A percentile compares a stretch with the other conserved stretches of the same genome.
Evolutionary conservation across 176 grass and related monocot genomes (phyloP).

Genomic region (Stipa capillata): DNA sequence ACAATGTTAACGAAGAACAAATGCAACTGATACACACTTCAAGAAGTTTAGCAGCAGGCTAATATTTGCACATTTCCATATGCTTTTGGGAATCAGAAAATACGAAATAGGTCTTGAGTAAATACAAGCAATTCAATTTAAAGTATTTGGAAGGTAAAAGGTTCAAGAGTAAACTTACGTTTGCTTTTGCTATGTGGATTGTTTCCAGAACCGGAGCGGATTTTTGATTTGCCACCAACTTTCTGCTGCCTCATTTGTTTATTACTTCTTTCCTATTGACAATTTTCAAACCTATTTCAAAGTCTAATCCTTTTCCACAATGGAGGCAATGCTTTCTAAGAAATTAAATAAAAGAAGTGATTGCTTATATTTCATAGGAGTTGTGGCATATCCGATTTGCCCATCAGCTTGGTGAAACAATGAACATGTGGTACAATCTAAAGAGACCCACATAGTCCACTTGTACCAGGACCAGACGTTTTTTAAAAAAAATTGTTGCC

Average conservation of each 20-base stretch:
- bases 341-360: not conserved
- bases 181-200: conserved; percentile 23
- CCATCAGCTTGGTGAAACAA: not conserved
- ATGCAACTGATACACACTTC: not conserved
- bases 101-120: not conserved
- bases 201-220: conserved; percentile 8
- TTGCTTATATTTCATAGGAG: not conserved
- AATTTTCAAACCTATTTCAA: not conserved
- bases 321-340: not conserved
- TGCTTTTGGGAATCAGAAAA: not conserved
- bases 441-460: not conserved
- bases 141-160: not conserved
- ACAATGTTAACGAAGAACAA: not conserved
- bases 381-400: not conserved
- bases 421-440: not conserved
- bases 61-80: not conserved
- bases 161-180: conserved; percentile 4
- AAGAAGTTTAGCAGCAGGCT: not conserved
- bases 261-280: conserved; percentile 25
- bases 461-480: not conserved
- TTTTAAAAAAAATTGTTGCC: too few species aligned
- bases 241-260: conserved; percentile 35
- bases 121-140: not conserved
- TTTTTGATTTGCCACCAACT: conserved; percentile 12
- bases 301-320: not conserved